Conservation (phyloP, 495 filamentous ascomycete genomes). For the Hypoxylon lenormandii region DNA sequence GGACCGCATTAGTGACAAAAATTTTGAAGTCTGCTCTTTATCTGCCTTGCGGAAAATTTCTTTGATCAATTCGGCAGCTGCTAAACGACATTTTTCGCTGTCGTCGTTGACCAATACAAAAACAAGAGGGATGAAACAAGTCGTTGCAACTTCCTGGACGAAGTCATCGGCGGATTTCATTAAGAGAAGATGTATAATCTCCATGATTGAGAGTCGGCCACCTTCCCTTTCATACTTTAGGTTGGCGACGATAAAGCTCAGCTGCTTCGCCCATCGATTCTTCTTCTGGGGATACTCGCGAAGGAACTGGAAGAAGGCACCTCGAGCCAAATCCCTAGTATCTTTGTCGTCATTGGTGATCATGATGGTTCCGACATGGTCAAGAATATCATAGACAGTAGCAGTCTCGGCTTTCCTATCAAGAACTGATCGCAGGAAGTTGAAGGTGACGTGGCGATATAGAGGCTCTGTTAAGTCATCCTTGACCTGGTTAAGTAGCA, state of each 20-base stretch:
- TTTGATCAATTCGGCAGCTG: constrained; percentile 82
- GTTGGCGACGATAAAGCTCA: constrained; percentile 88
- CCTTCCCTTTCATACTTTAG: constrained; percentile 88
- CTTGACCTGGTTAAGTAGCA: constrained; percentile 83
- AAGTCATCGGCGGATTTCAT: constrained; percentile 83
- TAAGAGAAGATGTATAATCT: constrained; percentile 83
- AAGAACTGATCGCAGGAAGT: constrained; percentile 87
- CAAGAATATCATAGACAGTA: constrained; percentile 88
- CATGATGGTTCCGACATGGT: constrained; percentile 91
- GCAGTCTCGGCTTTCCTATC: constrained; percentile 85
- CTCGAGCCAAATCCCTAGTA: constrained; percentile 85
- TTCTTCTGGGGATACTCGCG: constrained; percentile 93
- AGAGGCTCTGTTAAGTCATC: constrained; percentile 93
- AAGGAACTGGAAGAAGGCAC: constrained; percentile 91
- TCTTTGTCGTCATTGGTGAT: constrained; percentile 90
- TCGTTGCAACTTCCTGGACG: constrained; percentile 80
- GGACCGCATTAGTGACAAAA: constrained; percentile 74
- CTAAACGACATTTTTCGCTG: constrained; percentile 82
- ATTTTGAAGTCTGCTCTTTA: constrained; percentile 73
- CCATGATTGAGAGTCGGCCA: constrained; percentile 89
- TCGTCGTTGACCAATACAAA: constrained; percentile 90
- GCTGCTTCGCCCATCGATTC: constrained; percentile 85
- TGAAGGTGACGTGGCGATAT: constrained; percentile 89
- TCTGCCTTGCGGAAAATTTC: constrained; percentile 83
- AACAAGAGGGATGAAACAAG: constrained; percentile 86